Percentiles rank a stretch among this genome's conserved stretches.
Evolutionary conservation across 257 asterid genomes (phyloP).

Genomic region (Salvia hispanica): DNA sequence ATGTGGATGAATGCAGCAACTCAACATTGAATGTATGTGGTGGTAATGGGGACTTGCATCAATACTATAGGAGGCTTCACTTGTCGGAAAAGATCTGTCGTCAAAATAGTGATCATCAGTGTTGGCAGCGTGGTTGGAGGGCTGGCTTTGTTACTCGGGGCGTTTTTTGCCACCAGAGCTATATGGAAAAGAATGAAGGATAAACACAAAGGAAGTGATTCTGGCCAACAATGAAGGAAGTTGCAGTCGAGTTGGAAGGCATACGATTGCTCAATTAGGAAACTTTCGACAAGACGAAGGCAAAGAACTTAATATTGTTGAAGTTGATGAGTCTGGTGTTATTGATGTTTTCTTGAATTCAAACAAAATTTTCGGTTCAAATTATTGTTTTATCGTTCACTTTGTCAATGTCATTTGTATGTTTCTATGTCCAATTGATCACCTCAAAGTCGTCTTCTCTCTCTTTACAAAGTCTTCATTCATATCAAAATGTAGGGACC

Average conservation of each 20-base stretch:
- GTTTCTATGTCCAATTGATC: no score
- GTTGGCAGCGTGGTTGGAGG: slow-evolving; percentile 1
- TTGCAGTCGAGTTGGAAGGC: slow-evolving; percentile 35
- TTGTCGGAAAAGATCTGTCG: not conserved
- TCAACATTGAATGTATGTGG: not conserved
- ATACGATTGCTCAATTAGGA: no score
- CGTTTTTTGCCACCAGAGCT: not conserved
- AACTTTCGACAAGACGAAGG: no score
- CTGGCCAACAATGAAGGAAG: slow-evolving; percentile 51
- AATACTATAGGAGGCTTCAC: not conserved
- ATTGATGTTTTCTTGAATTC: no score
- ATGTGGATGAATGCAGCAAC: slow-evolving; percentile 16
- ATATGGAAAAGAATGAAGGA: slow-evolving; percentile 28
- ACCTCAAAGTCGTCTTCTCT: no score
- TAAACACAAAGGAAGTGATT: slow-evolving; percentile 31
- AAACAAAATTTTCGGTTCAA: no score
- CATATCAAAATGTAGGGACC: no score
- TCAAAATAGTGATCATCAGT: not conserved
- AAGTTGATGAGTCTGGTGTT: no score
- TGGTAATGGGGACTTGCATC: slow-evolving; percentile 21
- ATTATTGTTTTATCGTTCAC: no score
- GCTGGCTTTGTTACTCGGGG: not conserved
- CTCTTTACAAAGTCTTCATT: no score
- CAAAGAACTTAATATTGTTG: no score
- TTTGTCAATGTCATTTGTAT: no score